These are phyloP conservation scores for Coprinopsis strossmayeri DNA, from an alignment of 768 basidiomycete genomes.

Conservation along the genomic window DNA sequence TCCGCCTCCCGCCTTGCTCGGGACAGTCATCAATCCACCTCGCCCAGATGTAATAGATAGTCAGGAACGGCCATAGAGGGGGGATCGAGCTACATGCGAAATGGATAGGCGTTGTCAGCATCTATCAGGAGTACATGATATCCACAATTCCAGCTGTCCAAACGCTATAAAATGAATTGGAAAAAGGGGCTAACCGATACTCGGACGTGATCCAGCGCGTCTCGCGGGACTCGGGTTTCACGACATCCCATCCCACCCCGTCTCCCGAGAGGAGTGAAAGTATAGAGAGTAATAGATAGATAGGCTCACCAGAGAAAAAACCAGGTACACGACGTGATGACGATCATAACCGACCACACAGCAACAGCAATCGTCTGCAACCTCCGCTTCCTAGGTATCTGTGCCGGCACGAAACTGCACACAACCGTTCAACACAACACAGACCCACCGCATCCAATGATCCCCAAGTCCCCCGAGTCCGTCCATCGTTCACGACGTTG, in stretches of 20 bases:
- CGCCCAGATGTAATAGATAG: constrained; percentile 76
- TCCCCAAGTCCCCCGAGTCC: too few species aligned
- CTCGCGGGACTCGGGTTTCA: too few species aligned
- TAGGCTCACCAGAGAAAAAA: constrained; percentile 72
- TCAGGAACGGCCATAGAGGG: constrained; percentile 78
- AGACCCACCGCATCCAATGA: background rate
- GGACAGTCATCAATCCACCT: constrained; percentile 71
- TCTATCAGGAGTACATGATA: too few species aligned
- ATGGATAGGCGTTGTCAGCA: too few species aligned
- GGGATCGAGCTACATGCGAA: constrained; percentile 67
- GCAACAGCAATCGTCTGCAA: constrained; percentile 89
- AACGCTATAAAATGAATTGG: too few species aligned
- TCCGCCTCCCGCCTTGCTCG: constrained; percentile 63
- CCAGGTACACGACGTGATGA: constrained; percentile 60
- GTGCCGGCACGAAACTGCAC: constrained; percentile 74
- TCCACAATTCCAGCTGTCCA: too few species aligned
- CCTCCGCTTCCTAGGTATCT: constrained; percentile 79
- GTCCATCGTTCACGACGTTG: too few species aligned
- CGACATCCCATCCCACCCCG: too few species aligned
- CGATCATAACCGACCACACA: constrained; percentile 78
- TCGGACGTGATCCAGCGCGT: too few species aligned
- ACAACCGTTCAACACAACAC: background rate
- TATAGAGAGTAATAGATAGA: background rate
- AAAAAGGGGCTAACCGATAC: too few species aligned
- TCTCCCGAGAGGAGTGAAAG: too few species aligned